Base-by-base conservation (phyloP, 805 yeast species). In the Tetrapisispora iriomotensis region DNA sequence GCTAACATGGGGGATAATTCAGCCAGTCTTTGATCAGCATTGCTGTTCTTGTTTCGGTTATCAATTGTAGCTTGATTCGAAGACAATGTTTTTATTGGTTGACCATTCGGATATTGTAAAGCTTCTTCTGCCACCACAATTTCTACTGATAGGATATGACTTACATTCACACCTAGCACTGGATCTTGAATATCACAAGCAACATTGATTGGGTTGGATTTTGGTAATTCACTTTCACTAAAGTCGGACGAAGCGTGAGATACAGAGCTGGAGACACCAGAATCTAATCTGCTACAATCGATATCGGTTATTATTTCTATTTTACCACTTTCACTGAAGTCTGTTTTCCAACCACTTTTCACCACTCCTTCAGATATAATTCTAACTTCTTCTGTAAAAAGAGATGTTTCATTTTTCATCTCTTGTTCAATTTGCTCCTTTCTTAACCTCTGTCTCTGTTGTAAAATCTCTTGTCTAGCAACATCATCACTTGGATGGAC, bases 341-440 rank as follows among this genome's bases (percentile, higher is more conserved):
- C 97, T 1, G 92, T 77, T 58, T 92, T 92, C 99, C 99, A 92
- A 3, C 99, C 99, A 24, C 74, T 69, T 54, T 82, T 84, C 53
- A 86, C 61, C 41, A 83, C 94, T 7, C 96, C 96, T 39, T 78
- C 72, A 8, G 80, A 72, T 8, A 92, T 66, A 5, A 83, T 74
- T 27, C 88, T 70, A 6, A 73, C 71, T 52, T 88, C 95, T 56
- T 87, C 94, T 10, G 77, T 58, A 48, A 72, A 81, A 9, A 82
- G 44, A 4, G 66, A 62, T 14, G 62, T 54, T n/a, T 61, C 68
- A 25, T 58, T 56, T 44, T 54, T 50, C 13, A 51, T 38, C 32
- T 56, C 62, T 34, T 54, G 58, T 41, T 50, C 56, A n/a, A 55
- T 42, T 35, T 50, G 58, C 44, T 52, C 59, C 28, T 53, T 58